These are phyloP conservation scores for Penicillium sclerotigenum DNA, from an alignment of 2,329 filamentous ascomycete species.

Conservation along the genomic window DNA sequence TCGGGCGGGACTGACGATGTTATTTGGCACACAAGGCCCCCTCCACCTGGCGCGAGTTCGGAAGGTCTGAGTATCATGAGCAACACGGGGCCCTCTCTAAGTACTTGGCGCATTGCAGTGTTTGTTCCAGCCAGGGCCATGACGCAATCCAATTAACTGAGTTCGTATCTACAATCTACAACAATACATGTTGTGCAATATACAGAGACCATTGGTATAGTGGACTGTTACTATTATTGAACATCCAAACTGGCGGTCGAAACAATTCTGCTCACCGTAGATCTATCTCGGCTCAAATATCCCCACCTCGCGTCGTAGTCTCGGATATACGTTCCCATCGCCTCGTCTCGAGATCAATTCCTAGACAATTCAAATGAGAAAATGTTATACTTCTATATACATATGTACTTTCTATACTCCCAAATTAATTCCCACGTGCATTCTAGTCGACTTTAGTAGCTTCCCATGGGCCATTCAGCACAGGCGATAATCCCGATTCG, in stretches of 20 bases:
- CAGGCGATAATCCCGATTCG: conserved; percentile 2
- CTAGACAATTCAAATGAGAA: neutral
- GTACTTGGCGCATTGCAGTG: neutral
- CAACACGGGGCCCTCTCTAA: neutral
- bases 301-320: neutral
- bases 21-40: neutral
- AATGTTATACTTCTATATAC: neutral
- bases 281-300: neutral
- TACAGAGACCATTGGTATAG: neutral
- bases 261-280: conserved; percentile 3
- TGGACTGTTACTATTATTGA: neutral
- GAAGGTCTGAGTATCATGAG: neutral
- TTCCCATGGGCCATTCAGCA: conserved; percentile 13
- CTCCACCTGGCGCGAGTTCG: neutral
- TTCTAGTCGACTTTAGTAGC: conserved; percentile 3
- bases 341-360: neutral
- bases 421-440: conserved; percentile 3
- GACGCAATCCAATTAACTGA: neutral
- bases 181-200: neutral
- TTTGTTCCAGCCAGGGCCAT: neutral
- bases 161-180: neutral
- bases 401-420: neutral
- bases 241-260: conserved; percentile 4
- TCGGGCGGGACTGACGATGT: neutral
- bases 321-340: neutral